Evolutionary conservation across 1,284 basidiomycete species (phyloP).

Genomic region (Cryptococcus hybrid): DNA sequence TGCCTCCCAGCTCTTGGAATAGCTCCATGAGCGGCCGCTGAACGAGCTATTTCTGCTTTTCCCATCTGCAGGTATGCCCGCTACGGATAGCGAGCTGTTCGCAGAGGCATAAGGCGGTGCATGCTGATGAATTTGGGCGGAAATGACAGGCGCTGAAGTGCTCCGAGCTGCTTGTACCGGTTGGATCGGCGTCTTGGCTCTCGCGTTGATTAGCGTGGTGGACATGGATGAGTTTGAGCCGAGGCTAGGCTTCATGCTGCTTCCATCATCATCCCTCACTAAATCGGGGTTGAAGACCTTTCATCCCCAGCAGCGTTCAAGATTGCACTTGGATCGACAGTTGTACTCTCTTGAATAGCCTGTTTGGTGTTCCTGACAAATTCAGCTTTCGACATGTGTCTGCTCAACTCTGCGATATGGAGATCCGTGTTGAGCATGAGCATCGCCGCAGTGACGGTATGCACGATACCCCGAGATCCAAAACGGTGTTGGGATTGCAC

Average conservation of each 20-base stretch:
- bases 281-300: constrained; percentile 62
- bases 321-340: constrained; percentile 1
- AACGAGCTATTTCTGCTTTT: constrained; percentile 27
- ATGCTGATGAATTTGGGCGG: neutral
- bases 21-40: constrained; percentile 30
- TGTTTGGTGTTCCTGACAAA: constrained; percentile 90
- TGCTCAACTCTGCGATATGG: constrained; percentile 85
- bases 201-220: constrained; percentile 19
- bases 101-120: constrained; percentile 3
- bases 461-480: constrained; percentile 82
- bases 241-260: constrained; percentile 44
- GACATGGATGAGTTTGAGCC: constrained; percentile 21
- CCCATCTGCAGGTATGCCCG: constrained; percentile 4
- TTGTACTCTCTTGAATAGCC: constrained; percentile 60
- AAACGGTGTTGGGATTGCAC: constrained; percentile 80
- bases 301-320: constrained; percentile 8
- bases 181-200: constrained; percentile 9
- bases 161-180: constrained; percentile 21
- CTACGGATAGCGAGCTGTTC: constrained; percentile 18
- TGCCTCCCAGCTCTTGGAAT: constrained; percentile 62
- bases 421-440: constrained; percentile 95
- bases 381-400: constrained; percentile 88
- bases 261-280: constrained; percentile 61
- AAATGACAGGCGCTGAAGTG: constrained; percentile 32
- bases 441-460: constrained; percentile 89